phyloP scores from a whole-genome alignment of 495 filamentous ascomycete genomes.

The Cenococcum geophilum region DNA sequence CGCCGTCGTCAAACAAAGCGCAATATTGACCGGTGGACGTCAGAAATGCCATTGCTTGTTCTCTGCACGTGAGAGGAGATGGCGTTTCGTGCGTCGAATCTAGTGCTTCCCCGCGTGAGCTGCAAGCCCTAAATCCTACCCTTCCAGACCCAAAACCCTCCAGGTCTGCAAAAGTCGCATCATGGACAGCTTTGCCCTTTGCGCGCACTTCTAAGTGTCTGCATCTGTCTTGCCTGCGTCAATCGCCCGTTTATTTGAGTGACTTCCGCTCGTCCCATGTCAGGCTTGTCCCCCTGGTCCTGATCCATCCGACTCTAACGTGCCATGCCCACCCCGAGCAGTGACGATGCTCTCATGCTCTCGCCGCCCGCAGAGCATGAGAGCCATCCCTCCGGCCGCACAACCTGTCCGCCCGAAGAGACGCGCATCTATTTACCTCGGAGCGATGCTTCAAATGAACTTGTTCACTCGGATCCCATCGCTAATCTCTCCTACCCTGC shows the following conservation, averaged over 20 bases:
- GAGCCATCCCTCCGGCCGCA: slow-evolving; percentile 46
- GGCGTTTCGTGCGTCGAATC: neutral
- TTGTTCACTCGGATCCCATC: slow-evolving; percentile 1
- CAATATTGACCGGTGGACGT: neutral
- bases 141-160: neutral
- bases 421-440: slow-evolving; percentile 19
- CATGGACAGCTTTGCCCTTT: neutral
- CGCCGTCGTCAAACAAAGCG: neutral
- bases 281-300: slow-evolving; percentile 19
- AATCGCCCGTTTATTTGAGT: neutral
- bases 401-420: slow-evolving; percentile 54
- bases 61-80: neutral
- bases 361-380: slow-evolving; percentile 43
- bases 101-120: neutral
- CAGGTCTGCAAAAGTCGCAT: neutral
- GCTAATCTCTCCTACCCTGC: slow-evolving; percentile 5
- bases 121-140: slow-evolving; percentile 2
- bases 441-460: slow-evolving; percentile 3
- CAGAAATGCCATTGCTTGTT: neutral
- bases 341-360: slow-evolving; percentile 43
- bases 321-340: slow-evolving; percentile 57
- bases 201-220: slow-evolving; percentile 2
- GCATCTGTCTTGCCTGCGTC: neutral
- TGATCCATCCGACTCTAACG: slow-evolving; percentile 24
- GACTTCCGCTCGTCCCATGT: slow-evolving; percentile 20